These are phyloP conservation scores for Pseudogymnoascus sp. DNA, from an alignment of 2,329 filamentous ascomycete genomes.

Conservation along the genomic window DNA sequence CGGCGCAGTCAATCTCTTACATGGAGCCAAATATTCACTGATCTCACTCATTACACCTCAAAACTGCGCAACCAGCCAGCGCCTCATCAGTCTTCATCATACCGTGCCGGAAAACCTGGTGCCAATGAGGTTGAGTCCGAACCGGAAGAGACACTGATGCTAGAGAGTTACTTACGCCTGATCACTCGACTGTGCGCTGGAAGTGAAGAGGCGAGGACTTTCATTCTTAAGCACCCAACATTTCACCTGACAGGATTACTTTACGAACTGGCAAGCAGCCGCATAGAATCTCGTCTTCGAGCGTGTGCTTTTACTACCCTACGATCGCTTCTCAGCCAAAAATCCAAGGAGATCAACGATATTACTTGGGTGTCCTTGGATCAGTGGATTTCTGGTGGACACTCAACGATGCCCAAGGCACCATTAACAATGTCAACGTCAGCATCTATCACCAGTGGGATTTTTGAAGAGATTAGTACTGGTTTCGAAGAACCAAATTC, in stretches of 20 bases:
- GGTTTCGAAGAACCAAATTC: slow-evolving; percentile 81
- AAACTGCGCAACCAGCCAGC: slow-evolving; percentile 68
- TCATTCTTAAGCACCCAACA: slow-evolving; percentile 57
- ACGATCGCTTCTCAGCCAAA: slow-evolving; percentile 66
- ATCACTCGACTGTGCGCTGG: slow-evolving; percentile 74
- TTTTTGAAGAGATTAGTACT: slow-evolving; percentile 65
- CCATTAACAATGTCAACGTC: slow-evolving; percentile 13
- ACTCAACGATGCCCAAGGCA: slow-evolving; percentile 34
- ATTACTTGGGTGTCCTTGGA: slow-evolving; percentile 77
- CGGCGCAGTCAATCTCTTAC: slow-evolving; percentile 77
- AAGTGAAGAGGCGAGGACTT: slow-evolving; percentile 63
- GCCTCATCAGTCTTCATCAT: slow-evolving; percentile 43
- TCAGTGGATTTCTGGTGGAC: slow-evolving; percentile 63
- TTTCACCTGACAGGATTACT: slow-evolving; percentile 67
- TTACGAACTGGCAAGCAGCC: slow-evolving; percentile 69
- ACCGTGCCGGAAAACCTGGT: slow-evolving; percentile 52
- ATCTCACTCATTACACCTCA: slow-evolving; percentile 74
- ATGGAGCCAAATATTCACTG: slow-evolving; percentile 87
- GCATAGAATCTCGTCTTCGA: slow-evolving; percentile 67
- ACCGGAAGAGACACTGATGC: slow-evolving; percentile 90
- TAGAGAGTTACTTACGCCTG: slow-evolving; percentile 86
- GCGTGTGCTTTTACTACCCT: slow-evolving; percentile 79
- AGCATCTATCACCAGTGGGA: slow-evolving; percentile 48
- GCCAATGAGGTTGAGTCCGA: slow-evolving; percentile 68
- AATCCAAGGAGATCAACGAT: slow-evolving; percentile 57